Evolutionary conservation across 2,329 filamentous ascomycete genomes (phyloP).

Genomic region (Elsinoe ampelina): DNA sequence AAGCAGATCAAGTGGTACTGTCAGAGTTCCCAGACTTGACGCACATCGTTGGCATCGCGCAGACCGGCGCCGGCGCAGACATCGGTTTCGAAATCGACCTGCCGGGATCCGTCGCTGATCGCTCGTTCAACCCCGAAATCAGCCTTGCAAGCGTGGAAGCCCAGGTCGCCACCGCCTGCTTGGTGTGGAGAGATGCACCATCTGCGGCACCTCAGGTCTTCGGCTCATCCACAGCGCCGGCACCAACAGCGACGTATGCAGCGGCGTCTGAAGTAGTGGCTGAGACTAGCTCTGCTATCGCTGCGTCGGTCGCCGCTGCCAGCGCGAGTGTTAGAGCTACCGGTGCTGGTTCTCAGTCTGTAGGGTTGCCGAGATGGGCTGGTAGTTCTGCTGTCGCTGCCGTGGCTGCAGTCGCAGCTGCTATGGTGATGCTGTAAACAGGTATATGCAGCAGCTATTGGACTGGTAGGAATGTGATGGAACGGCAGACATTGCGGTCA

Average conservation of each 20-base stretch:
- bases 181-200: not conserved
- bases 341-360: not conserved
- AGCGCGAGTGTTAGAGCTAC: not conserved
- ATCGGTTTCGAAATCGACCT: not conserved
- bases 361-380: not conserved
- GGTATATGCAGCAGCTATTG: no score
- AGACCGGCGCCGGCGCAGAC: not conserved
- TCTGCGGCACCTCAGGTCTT: not conserved
- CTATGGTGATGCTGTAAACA: not conserved
- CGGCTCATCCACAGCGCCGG: not conserved
- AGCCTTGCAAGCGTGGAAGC: no score
- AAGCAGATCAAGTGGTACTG: not conserved
- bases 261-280: not conserved
- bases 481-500: no score
- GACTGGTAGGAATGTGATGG: no score
- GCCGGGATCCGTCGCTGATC: no score
- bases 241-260: not conserved
- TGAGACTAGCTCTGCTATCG: not conserved
- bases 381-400: not conserved
- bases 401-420: not conserved
- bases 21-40: not conserved
- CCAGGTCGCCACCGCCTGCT: not conserved
- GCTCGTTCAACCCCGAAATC: no score
- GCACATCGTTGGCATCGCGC: not conserved
- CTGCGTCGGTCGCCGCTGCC: not conserved